Evolutionary conservation across 441 rosid species (phyloP).

Genomic region (Bruguiera hainesii): DNA sequence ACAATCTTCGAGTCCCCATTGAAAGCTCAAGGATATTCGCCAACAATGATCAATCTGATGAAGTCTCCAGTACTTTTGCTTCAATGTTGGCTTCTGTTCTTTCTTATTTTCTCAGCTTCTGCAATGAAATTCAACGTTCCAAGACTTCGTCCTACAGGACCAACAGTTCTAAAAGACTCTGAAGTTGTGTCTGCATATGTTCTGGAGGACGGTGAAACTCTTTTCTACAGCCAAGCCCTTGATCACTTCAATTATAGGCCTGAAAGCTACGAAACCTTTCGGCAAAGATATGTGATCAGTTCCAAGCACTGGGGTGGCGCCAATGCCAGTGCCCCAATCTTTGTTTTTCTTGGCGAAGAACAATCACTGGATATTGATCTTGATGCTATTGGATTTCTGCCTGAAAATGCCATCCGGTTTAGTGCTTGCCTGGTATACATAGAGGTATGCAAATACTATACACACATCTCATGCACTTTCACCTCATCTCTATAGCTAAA

Average conservation of each 20-base stretch:
- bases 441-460: constrained; percentile 42
- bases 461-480: background rate
- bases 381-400: constrained; percentile 32
- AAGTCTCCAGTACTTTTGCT: background rate
- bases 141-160: constrained; percentile 33
- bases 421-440: constrained; percentile 55
- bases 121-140: constrained; percentile 21
- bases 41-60: background rate
- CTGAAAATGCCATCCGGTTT: constrained; percentile 44
- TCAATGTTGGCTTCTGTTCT: constrained; percentile 10
- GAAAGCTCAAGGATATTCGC: background rate
- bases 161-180: constrained; percentile 17
- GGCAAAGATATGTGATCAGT: constrained; percentile 48
- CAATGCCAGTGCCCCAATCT: constrained; percentile 51
- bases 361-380: constrained; percentile 31
- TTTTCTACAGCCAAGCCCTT: constrained; percentile 49
- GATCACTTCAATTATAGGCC: constrained; percentile 72
- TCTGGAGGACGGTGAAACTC: constrained; percentile 33
- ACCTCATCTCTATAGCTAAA: no score
- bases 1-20: background rate
- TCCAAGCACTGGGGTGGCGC: constrained; percentile 60
- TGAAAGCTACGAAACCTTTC: constrained; percentile 54
- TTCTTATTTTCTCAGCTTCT: constrained; percentile 5
- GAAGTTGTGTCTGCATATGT: constrained; percentile 5
- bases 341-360: constrained; percentile 63